These are phyloP conservation scores for Curvularia hawaiiensis DNA, from an alignment of 2,329 filamentous ascomycete genomes.

Conservation along the genomic window DNA sequence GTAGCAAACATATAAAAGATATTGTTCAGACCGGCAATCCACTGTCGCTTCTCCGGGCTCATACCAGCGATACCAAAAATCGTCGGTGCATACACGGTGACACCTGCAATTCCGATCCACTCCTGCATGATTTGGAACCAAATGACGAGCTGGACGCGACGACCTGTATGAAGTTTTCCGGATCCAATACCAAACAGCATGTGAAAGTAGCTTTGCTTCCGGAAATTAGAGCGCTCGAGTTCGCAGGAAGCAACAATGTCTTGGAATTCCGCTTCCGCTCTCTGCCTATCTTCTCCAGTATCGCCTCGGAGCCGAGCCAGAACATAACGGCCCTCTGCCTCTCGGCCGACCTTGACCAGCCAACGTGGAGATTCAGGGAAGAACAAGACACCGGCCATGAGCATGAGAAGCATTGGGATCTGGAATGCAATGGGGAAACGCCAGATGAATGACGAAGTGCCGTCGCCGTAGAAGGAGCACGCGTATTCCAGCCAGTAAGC, in stretches of 20 bases:
- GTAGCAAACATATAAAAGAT: constrained; percentile 68
- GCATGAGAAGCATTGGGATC: constrained; percentile 65
- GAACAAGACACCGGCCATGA: constrained; percentile 65
- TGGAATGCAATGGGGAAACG: constrained; percentile 74
- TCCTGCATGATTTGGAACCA: constrained; percentile 76
- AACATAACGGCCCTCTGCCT: constrained; percentile 71
- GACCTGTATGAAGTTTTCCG: constrained; percentile 67
- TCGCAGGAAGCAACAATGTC: constrained; percentile 70
- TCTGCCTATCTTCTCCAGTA: constrained; percentile 56
- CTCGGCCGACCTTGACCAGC: constrained; percentile 68
- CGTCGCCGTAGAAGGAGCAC: constrained; percentile 64
- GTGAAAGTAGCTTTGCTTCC: constrained; percentile 64
- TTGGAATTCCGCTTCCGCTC: constrained; percentile 57
- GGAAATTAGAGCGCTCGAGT: constrained; percentile 57
- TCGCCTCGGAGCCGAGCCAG: constrained; percentile 67
- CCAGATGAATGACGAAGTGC: constrained; percentile 65
- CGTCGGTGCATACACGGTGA: constrained; percentile 61
- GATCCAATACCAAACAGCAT: constrained; percentile 72
- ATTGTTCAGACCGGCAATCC: constrained; percentile 54
- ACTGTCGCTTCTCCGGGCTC: constrained; percentile 53
- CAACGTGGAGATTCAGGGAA: constrained; percentile 73
- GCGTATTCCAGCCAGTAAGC: constrained; percentile 61
- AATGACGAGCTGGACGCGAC: constrained; percentile 71
- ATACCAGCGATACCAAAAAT: constrained; percentile 73
- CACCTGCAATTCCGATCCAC: constrained; percentile 62